Conservation (phyloP, 2,329 filamentous ascomycete species). For the Teratosphaeriaceae sp. region DNA sequence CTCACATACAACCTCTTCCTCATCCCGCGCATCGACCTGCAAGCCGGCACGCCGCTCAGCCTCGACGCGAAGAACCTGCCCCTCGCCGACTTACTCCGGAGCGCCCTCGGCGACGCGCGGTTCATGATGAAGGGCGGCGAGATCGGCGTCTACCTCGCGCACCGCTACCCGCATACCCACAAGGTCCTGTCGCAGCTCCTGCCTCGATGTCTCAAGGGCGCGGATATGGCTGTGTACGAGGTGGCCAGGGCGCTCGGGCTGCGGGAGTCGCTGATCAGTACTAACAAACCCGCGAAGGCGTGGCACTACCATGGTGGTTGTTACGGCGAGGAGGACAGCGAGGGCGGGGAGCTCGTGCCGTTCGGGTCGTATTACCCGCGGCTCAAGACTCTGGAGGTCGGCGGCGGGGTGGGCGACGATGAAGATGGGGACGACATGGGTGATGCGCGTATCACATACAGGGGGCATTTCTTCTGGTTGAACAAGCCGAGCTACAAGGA, state of each 20-base stretch:
- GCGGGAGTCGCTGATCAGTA: neutral
- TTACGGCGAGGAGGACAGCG: neutral
- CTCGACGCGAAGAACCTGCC: constrained; percentile 31
- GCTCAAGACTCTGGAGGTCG: neutral
- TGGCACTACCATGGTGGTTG: neutral
- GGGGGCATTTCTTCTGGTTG: constrained; percentile 1
- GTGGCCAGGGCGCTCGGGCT: constrained; percentile 10
- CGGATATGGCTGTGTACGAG: constrained; percentile 23
- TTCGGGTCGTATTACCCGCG: neutral
- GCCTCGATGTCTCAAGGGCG: constrained; percentile 19
- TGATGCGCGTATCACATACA: neutral
- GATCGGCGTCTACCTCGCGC: constrained; percentile 16
- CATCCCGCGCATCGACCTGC: constrained; percentile 27
- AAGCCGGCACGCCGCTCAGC: constrained; percentile 15
- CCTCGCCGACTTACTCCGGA: constrained; percentile 30
- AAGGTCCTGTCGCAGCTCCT: constrained; percentile 14
- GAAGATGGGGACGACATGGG: neutral
- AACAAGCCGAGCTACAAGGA: neutral
- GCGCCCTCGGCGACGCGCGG: constrained; percentile 22
- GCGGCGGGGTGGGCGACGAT: neutral
- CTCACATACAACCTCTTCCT: constrained; percentile 55
- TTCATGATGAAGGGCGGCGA: constrained; percentile 31
- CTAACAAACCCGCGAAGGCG: neutral
- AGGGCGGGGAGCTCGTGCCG: neutral
- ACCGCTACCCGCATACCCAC: constrained; percentile 24